phyloP scores from a whole-genome alignment of 176 grass and related monocot genomes.

The Poa annua region DNA sequence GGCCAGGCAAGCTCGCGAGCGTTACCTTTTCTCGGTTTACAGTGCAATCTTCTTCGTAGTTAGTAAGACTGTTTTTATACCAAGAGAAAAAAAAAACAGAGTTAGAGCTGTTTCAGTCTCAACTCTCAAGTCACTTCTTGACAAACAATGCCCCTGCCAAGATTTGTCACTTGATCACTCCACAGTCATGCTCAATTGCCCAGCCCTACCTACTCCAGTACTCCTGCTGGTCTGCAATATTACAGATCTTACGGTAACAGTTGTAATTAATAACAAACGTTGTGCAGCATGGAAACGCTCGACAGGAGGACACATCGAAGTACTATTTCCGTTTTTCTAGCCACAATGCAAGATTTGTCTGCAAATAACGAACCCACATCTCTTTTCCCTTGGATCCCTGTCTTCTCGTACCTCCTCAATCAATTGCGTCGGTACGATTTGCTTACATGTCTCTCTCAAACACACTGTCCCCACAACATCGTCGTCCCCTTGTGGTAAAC shows the following conservation, averaged over 20 bases:
- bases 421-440: neutral
- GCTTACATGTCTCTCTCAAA: neutral
- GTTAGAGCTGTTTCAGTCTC: too few relatives aligned
- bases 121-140: too few relatives aligned
- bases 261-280: too few relatives aligned
- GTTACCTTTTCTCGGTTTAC: too few relatives aligned
- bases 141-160: neutral
- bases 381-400: conserved; percentile 38
- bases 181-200: neutral
- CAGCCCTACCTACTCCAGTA: neutral
- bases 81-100: too few relatives aligned
- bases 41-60: too few relatives aligned
- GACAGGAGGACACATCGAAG: conserved; percentile 16
- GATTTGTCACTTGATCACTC: neutral
- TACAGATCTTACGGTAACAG: neutral
- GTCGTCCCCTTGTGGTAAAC: neutral
- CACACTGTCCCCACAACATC: neutral
- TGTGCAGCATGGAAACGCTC: too few relatives aligned
- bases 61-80: too few relatives aligned
- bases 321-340: conserved; percentile 11
- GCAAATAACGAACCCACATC: neutral
- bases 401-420: neutral
- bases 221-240: neutral
- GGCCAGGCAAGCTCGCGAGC: too few relatives aligned
- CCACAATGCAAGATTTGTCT: conserved; percentile 17